A percentile compares a stretch with the other conserved stretches of the same genome.
Conservation (phyloP, 345 rosid genomes). For the Populus pruinosa region DNA sequence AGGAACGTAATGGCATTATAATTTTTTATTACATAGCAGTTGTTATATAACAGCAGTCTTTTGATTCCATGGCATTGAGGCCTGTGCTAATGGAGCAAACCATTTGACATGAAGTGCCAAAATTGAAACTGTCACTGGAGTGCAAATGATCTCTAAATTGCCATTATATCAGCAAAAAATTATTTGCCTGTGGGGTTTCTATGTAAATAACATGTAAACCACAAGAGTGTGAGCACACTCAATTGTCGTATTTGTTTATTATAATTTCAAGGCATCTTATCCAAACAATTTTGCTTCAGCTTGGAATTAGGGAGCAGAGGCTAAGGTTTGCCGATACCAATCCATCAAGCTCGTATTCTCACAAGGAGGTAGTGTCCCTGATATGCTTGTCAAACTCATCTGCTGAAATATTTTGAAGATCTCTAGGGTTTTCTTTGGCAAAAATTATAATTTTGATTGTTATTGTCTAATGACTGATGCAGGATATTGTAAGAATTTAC, state of each 20-base stretch:
- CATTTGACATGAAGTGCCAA: not conserved
- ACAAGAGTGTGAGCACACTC: not conserved
- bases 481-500: constrained; percentile 67
- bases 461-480: constrained; percentile 24
- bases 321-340: constrained; percentile 66
- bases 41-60: not conserved
- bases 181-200: not conserved
- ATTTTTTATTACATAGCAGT: too few species aligned
- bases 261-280: constrained; percentile 9
- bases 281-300: constrained; percentile 44
- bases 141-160: not conserved
- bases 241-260: not conserved
- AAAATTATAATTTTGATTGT: constrained; percentile 1
- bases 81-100: not conserved
- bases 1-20: not conserved
- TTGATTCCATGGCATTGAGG: not conserved
- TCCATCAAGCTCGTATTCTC: constrained; percentile 74
- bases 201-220: not conserved
- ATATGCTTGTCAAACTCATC: constrained; percentile 5
- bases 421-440: not conserved
- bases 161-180: not conserved
- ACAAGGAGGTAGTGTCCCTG: constrained; percentile 62
- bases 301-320: constrained; percentile 73
- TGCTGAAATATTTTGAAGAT: not conserved
- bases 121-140: not conserved